phyloP scores from a whole-genome alignment of 2,329 filamentous ascomycete genomes.

The Fusarium aywerte region DNA sequence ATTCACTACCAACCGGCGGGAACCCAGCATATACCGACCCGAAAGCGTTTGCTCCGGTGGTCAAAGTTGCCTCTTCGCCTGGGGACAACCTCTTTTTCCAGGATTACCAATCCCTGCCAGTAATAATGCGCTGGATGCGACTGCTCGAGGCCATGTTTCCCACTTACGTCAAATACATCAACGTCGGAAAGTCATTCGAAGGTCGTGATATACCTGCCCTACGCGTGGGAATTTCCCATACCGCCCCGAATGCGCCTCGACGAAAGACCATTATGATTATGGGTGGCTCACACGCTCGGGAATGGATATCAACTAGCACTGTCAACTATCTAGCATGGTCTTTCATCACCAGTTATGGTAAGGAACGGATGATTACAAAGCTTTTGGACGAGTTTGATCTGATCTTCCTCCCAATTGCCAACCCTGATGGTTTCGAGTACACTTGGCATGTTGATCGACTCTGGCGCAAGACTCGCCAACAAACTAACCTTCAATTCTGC shows the following conservation, averaged over 20 bases:
- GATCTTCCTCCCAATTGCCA: constrained; percentile 86
- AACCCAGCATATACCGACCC: constrained; percentile 29
- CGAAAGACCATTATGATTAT: constrained; percentile 84
- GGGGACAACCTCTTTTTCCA: constrained; percentile 87
- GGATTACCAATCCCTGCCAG: constrained; percentile 88
- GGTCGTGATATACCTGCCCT: constrained; percentile 87
- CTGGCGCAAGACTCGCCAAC: constrained; percentile 94
- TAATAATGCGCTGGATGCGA: constrained; percentile 89
- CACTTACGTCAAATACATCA: constrained; percentile 77
- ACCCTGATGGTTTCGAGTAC: constrained; percentile 95
- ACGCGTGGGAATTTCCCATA: constrained; percentile 72
- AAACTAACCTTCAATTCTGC: constrained; percentile 84
- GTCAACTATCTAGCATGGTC: constrained; percentile 92
- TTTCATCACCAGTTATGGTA: constrained; percentile 84
- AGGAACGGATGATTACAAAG: constrained; percentile 75
- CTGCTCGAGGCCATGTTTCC: constrained; percentile 91
- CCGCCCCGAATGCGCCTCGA: constrained; percentile 55
- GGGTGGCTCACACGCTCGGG: constrained; percentile 90
- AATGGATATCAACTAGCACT: constrained; percentile 95
- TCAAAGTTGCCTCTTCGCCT: constrained; percentile 49
- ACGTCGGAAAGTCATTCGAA: constrained; percentile 86
- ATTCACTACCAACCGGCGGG: constrained; percentile 52
- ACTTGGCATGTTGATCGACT: constrained; percentile 91
- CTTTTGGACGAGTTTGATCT: constrained; percentile 88
- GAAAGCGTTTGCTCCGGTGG: constrained; percentile 48